Evolutionary conservation across 2,329 filamentous ascomycete species (phyloP).

Genomic region (Cercospora sp.): DNA sequence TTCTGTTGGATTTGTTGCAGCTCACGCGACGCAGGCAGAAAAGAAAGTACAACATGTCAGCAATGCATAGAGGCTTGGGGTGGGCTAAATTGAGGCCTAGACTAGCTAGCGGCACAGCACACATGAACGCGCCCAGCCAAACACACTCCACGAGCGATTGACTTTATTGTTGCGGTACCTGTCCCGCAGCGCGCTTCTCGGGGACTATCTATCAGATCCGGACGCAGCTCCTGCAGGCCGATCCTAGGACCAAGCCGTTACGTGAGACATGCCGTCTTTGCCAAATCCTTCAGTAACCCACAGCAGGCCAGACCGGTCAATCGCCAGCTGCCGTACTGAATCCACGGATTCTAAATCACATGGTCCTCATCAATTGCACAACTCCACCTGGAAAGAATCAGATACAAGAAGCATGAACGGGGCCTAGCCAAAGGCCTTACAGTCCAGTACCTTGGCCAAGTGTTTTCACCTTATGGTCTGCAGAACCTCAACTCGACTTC

Average conservation of each 20-base stretch:
- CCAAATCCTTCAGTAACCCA: not conserved
- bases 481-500: not conserved
- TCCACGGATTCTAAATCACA: not conserved
- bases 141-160: not conserved
- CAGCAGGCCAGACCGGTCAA: not conserved
- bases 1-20: not conserved
- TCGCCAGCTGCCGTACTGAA: not conserved
- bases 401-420: not conserved
- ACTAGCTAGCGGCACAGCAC: not conserved
- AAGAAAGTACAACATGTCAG: not conserved
- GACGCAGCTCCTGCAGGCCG: not conserved
- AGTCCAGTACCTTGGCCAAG: not conserved
- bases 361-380: no score
- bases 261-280: not conserved
- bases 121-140: not conserved
- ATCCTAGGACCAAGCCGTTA: not conserved
- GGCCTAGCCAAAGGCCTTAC: not conserved
- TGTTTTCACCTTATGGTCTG: not conserved
- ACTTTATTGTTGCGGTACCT: not conserved
- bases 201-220: not conserved
- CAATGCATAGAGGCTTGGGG: not conserved
- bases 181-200: not conserved
- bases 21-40: not conserved
- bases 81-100: not conserved
- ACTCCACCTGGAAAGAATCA: not conserved